Percentiles rank a stretch among this genome's conserved stretches.
These are phyloP conservation scores for Colletotrichum gloeosporioides DNA, from an alignment of 2,329 filamentous ascomycete genomes.

Conservation along the genomic window DNA sequence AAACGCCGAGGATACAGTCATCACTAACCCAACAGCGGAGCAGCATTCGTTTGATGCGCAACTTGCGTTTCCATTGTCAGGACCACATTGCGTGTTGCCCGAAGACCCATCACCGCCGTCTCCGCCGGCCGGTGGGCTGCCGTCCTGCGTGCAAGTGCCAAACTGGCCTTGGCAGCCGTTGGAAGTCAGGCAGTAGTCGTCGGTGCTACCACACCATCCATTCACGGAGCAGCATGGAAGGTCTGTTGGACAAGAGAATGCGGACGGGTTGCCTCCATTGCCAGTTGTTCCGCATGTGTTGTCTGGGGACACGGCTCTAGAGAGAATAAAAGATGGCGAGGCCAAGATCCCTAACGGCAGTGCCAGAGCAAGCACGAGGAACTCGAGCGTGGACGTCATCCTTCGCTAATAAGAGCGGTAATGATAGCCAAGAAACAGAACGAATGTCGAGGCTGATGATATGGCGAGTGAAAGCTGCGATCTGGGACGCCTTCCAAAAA, in stretches of 20 bases:
- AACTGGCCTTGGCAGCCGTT: slow-evolving; percentile 40
- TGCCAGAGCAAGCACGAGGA: not conserved
- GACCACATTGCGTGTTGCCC: slow-evolving; percentile 49
- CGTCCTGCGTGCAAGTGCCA: slow-evolving; percentile 24
- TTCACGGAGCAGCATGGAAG: slow-evolving; percentile 30
- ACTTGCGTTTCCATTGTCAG: slow-evolving; percentile 23
- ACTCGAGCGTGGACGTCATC: not conserved
- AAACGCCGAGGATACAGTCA: slow-evolving; percentile 27
- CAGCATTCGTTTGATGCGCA: slow-evolving; percentile 31
- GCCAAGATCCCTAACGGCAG: not conserved
- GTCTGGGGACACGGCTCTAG: slow-evolving; percentile 1
- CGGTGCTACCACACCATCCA: slow-evolving; percentile 42
- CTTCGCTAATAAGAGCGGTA: not conserved
- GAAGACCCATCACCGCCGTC: not conserved
- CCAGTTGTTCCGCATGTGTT: slow-evolving; percentile 11
- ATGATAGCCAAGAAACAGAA: not conserved
- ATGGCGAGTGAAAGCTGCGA: not conserved
- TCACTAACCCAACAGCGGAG: slow-evolving; percentile 28
- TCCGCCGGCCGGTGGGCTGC: not conserved
- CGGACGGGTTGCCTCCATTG: slow-evolving; percentile 7
- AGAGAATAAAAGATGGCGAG: not conserved
- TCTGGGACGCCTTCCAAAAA: not conserved
- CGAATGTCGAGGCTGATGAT: not conserved
- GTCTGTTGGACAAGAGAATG: slow-evolving; percentile 1
- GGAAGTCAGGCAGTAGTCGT: slow-evolving; percentile 38